Evolutionary conservation across 495 filamentous ascomycete species (phyloP).

Genomic region (Podospora didyma): DNA sequence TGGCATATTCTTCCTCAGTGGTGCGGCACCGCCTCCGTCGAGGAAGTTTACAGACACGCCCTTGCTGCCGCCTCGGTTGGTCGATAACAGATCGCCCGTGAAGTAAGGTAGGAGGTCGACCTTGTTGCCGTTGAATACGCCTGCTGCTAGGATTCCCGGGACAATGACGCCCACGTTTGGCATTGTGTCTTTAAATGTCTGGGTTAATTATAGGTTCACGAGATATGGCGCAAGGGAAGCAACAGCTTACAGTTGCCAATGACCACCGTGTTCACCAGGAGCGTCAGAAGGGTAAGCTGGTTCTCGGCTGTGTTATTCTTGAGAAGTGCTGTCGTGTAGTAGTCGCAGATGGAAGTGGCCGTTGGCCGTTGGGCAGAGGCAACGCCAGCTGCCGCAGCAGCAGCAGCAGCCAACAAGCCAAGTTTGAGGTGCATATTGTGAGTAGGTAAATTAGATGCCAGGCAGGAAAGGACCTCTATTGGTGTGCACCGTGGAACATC

Average conservation of each 20-base stretch:
- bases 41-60: conserved; percentile 51
- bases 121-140: conserved; percentile 35
- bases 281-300: conserved; percentile 46
- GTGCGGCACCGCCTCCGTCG: conserved; percentile 49
- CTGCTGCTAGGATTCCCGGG: conserved; percentile 48
- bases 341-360: conserved; percentile 50
- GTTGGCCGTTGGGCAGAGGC: conserved; percentile 40
- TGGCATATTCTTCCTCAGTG: conserved; percentile 47
- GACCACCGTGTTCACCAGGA: conserved; percentile 53
- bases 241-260: conserved; percentile 45
- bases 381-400: conserved; percentile 18
- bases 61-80: conserved; percentile 30
- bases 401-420: no score
- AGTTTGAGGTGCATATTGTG: no score
- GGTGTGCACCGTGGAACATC: no score
- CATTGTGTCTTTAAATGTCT: conserved; percentile 34
- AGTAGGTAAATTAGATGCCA: no score
- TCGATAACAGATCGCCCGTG: conserved; percentile 43
- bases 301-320: conserved; percentile 51
- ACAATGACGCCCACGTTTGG: conserved; percentile 42
- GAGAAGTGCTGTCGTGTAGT: conserved; percentile 50
- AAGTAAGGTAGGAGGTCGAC: conserved; percentile 54
- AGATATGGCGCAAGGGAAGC: background rate
- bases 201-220: background rate
- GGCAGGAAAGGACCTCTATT: no score